Evolutionary conservation across 192 early-diverging fungal genomes (phyloP).

Genomic region (Globomyces pollinis-pini): DNA sequence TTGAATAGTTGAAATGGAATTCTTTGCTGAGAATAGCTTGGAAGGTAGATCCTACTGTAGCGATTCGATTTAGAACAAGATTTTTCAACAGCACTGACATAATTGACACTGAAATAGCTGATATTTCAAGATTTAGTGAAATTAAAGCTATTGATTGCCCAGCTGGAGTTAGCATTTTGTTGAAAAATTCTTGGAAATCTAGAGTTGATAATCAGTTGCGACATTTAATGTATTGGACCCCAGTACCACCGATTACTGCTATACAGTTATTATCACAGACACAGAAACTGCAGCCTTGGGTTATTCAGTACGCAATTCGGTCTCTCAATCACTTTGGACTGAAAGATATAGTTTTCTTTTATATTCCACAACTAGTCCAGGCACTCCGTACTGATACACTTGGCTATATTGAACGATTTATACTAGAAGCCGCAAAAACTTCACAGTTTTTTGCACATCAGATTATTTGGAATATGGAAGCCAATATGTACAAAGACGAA

Average conservation of each 20-base stretch:
- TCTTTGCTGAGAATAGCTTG: conserved; percentile 71
- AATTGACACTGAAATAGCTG: conserved; percentile 57
- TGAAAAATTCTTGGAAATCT: conserved; percentile 45
- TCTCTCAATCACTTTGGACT: conserved; percentile 84
- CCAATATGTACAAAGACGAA: conserved; percentile 75
- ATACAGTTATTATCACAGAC: conserved; percentile 66
- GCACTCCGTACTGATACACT: conserved; percentile 78
- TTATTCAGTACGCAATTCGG: conserved; percentile 91
- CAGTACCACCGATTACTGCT: conserved; percentile 85
- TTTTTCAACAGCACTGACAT: conserved; percentile 58
- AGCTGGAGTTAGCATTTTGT: conserved; percentile 64
- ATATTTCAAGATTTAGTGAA: conserved; percentile 53
- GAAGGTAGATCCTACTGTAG: conserved; percentile 71
- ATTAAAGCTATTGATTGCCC: conserved; percentile 62
- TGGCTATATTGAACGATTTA: conserved; percentile 91
- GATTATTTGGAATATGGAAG: conserved; percentile 99
- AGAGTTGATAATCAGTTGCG: conserved; percentile 27
- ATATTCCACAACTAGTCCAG: conserved; percentile 97
- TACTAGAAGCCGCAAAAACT: conserved; percentile 83
- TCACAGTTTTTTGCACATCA: conserved; percentile 99
- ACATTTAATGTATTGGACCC: conserved; percentile 75
- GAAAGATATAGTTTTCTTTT: conserved; percentile 90
- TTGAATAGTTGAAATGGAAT: no score
- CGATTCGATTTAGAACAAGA: conserved; percentile 67
- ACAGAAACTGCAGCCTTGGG: conserved; percentile 71